Conservation (phyloP, 2,329 filamentous ascomycete genomes). For the Neocatenulostroma microsporum region DNA sequence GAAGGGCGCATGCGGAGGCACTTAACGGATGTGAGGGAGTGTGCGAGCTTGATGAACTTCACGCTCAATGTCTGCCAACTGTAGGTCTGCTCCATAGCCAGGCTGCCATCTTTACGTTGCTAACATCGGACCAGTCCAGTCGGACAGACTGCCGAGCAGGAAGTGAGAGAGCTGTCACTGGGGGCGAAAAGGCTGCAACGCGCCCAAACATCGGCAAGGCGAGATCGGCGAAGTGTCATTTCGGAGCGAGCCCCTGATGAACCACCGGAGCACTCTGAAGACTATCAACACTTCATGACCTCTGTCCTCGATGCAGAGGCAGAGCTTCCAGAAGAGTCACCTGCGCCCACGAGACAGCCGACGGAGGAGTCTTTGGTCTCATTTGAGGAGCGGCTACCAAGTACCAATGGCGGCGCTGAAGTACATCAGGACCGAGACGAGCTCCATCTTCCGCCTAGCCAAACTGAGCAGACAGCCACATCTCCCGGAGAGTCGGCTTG, state of each 20-base stretch:
- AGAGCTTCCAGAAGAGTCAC: slow-evolving; percentile 6
- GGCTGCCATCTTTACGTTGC: background rate
- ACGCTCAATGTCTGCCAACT: slow-evolving; percentile 14
- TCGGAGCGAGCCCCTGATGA: background rate
- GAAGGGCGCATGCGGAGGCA: slow-evolving; percentile 9
- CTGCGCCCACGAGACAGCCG: background rate
- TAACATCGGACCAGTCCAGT: background rate
- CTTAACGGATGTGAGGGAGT: slow-evolving; percentile 14
- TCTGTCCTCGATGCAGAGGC: slow-evolving; percentile 9
- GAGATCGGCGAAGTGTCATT: slow-evolving; percentile 6
- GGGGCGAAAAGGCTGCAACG: slow-evolving; percentile 12
- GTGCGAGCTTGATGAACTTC: slow-evolving; percentile 10
- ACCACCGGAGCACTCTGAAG: slow-evolving; percentile 6
- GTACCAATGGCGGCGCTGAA: no score
- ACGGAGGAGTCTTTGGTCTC: no score
- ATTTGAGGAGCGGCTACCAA: no score
- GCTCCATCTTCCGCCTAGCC: no score
- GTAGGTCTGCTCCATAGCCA: slow-evolving; percentile 1
- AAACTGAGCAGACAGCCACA: no score
- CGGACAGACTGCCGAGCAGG: slow-evolving; percentile 5
- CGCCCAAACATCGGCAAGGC: slow-evolving; percentile 9
- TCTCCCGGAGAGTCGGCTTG: no score
- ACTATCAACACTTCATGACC: slow-evolving; percentile 9
- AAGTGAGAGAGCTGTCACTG: slow-evolving; percentile 8
- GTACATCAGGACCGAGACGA: no score